Percentiles rank a stretch among this genome's conserved stretches.
Conservation (phyloP, 495 filamentous ascomycete species). For the Hypoxylon fuscum region DNA sequence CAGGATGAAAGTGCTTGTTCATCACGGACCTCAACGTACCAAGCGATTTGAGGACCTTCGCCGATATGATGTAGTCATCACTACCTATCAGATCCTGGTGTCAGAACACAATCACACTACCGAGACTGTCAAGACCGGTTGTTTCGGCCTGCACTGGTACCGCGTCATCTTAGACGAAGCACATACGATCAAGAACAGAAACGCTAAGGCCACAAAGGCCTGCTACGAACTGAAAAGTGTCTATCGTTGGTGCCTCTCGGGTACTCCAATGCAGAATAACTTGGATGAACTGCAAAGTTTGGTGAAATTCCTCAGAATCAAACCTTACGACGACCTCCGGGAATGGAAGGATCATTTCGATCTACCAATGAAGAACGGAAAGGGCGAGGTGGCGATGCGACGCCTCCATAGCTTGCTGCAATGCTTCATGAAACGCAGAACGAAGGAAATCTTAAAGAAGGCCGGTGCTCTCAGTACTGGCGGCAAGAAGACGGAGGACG, state of each 20-base stretch:
- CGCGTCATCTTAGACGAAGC: constrained; percentile 96
- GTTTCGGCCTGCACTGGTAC: constrained; percentile 94
- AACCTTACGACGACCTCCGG: constrained; percentile 82
- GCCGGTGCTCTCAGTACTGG: constrained; percentile 79
- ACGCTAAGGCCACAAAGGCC: constrained; percentile 91
- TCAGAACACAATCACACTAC: constrained; percentile 82
- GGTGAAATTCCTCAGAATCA: constrained; percentile 91
- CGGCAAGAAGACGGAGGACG: constrained; percentile 60
- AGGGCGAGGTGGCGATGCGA: constrained; percentile 87
- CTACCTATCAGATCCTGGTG: constrained; percentile 92
- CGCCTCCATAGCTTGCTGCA: constrained; percentile 84
- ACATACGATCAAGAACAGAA: constrained; percentile 97
- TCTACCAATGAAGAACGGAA: constrained; percentile 81
- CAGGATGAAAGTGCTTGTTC: constrained; percentile 79
- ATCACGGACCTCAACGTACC: constrained; percentile 86
- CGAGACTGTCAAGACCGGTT: constrained; percentile 71
- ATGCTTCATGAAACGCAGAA: constrained; percentile 95
- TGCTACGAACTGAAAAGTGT: constrained; percentile 80
- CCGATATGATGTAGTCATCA: constrained; percentile 94
- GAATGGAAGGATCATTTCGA: constrained; percentile 92
- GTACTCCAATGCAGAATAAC: constrained; percentile 97
- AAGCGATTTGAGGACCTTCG: constrained; percentile 78
- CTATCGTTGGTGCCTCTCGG: constrained; percentile 95
- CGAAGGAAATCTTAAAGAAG: constrained; percentile 91
- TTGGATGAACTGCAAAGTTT: constrained; percentile 95